Conservation (phyloP, 2,329 filamentous ascomycete genomes). For the Elsinoe batatas region DNA sequence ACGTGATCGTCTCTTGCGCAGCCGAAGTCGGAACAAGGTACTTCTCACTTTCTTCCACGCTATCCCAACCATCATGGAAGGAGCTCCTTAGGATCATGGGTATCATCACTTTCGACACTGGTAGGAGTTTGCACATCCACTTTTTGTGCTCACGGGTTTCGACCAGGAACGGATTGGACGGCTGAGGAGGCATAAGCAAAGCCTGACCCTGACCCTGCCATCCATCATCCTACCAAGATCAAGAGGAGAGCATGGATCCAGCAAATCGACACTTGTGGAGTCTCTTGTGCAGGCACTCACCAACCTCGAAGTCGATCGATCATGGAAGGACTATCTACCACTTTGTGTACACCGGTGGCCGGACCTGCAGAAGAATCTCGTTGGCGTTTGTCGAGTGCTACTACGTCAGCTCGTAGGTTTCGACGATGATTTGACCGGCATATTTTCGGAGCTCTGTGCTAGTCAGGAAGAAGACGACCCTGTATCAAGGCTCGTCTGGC, state of each 20-base stretch:
- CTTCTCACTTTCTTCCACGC: too few species aligned
- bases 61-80: constrained; percentile 10
- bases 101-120: neutral
- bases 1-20: too few species aligned
- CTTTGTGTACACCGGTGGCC: neutral
- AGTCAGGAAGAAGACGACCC: neutral
- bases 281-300: neutral
- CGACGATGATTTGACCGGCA: neutral
- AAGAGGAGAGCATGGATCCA: neutral
- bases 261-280: neutral
- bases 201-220: too few species aligned
- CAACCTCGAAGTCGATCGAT: neutral
- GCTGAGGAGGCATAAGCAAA: too few species aligned
- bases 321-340: neutral
- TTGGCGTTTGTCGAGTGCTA: neutral
- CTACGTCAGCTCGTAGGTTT: neutral
- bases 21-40: too few species aligned
- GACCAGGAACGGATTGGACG: neutral
- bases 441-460: neutral
- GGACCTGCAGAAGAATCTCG: neutral
- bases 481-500: neutral
- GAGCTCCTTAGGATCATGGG: constrained; percentile 11
- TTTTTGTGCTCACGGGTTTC: neutral
- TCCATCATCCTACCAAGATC: too few species aligned
- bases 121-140: neutral